Conservation (phyloP, 108 stramenopile species). For the Pseudonitzschia pungens region DNA sequence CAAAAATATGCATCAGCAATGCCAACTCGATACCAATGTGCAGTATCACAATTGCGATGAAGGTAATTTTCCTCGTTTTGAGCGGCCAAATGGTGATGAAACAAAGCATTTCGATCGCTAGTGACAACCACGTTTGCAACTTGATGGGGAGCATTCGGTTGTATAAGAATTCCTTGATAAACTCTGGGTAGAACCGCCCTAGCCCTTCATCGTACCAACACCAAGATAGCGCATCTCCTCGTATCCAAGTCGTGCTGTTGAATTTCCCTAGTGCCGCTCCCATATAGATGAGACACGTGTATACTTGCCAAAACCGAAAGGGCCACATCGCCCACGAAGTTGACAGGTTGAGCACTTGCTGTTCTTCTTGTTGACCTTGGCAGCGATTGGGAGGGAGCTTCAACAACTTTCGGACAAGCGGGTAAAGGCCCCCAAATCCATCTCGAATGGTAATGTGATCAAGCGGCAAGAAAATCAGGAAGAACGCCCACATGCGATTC, state of each 20-base stretch:
- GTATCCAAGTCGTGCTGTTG: background rate
- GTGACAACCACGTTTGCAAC: slow-evolving; percentile 13
- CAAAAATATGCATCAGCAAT: slow-evolving; percentile 18
- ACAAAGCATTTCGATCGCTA: slow-evolving; percentile 7
- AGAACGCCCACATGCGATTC: slow-evolving; percentile 14
- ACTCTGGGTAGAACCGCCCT: slow-evolving; percentile 11
- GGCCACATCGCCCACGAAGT: slow-evolving; percentile 20
- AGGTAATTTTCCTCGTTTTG: background rate
- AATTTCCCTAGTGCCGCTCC: slow-evolving; percentile 13
- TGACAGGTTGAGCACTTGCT: background rate
- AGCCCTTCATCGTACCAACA: slow-evolving; percentile 12
- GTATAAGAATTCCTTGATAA: background rate
- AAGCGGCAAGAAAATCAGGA: slow-evolving; percentile 10
- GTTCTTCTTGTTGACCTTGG: background rate
- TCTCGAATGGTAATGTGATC: slow-evolving; percentile 17
- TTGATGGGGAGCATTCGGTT: slow-evolving; percentile 13
- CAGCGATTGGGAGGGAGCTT: background rate
- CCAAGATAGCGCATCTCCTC: slow-evolving; percentile 2
- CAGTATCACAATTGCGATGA: slow-evolving; percentile 10
- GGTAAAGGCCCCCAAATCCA: slow-evolving; percentile 6
- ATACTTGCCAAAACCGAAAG: slow-evolving; percentile 14
- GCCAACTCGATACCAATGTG: slow-evolving; percentile 25
- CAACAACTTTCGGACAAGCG: background rate
- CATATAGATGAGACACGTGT: slow-evolving; percentile 13
- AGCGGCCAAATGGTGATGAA: slow-evolving; percentile 15